Evolutionary conservation across 257 asterid species (phyloP).

Genomic region (Solanum tarijense): DNA sequence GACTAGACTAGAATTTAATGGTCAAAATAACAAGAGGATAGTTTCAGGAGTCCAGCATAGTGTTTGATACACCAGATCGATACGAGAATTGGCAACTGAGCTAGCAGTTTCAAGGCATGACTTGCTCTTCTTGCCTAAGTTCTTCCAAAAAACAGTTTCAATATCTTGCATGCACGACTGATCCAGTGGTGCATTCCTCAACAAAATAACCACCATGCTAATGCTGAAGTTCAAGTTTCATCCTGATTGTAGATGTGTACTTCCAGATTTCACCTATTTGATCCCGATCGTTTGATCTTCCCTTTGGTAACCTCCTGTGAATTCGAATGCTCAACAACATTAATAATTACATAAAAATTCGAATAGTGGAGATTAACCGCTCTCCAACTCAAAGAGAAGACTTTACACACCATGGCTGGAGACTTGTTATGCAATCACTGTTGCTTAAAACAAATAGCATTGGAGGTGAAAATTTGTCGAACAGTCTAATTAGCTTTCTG

Average conservation of each 20-base stretch:
- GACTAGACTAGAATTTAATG: neutral
- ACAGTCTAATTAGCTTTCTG: neutral
- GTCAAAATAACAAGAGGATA: neutral
- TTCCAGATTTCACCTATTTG: neutral
- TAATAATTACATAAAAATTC: neutral
- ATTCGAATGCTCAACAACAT: neutral
- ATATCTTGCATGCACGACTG: neutral
- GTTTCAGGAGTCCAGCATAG: neutral
- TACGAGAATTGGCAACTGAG: neutral
- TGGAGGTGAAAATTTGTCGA: neutral
- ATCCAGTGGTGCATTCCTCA: neutral
- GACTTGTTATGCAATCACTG: neutral
- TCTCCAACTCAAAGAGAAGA: neutral
- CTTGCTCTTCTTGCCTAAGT: neutral
- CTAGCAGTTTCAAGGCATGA: neutral
- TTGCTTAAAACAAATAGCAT: neutral
- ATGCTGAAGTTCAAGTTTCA: neutral
- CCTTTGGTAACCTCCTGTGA: neutral
- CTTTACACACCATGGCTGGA: neutral
- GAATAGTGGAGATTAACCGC: neutral
- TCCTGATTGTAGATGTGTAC: neutral
- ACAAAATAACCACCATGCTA: neutral
- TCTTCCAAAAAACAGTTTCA: neutral
- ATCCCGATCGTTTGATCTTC: neutral
- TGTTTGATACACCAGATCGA: neutral